Percentiles rank a stretch among this genome's conserved stretches.
Evolutionary conservation across 768 basidiomycete genomes (phyloP).

Genomic region (Boletus reticulatus): DNA sequence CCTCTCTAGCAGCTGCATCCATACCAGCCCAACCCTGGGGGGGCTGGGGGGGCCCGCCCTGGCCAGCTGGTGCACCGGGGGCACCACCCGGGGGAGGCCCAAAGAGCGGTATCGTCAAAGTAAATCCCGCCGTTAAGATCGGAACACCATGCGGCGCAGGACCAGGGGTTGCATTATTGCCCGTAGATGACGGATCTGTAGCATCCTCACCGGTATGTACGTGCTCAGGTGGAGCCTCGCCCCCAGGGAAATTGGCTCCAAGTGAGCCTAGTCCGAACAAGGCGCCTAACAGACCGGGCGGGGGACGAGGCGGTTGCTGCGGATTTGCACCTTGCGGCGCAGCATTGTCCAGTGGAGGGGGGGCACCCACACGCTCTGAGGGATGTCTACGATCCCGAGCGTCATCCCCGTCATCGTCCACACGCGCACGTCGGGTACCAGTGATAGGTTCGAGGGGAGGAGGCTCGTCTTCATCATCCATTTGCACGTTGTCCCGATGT

Average conservation of each 20-base stretch:
- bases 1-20: slow-evolving; percentile 21
- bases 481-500: slow-evolving; percentile 29
- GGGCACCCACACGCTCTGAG: slow-evolving; percentile 49
- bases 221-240: slow-evolving; percentile 22
- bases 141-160: slow-evolving; percentile 20
- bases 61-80: slow-evolving; percentile 9
- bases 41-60: background rate
- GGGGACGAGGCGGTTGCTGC: slow-evolving; percentile 19
- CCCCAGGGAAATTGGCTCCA: slow-evolving; percentile 9
- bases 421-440: slow-evolving; percentile 49
- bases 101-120: slow-evolving; percentile 36
- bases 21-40: slow-evolving; percentile 10
- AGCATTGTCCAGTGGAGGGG: slow-evolving; percentile 17
- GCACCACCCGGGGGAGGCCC: slow-evolving; percentile 18
- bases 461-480: slow-evolving; percentile 30
- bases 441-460: slow-evolving; percentile 32
- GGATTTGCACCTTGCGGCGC: slow-evolving; percentile 23
- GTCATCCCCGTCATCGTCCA: slow-evolving; percentile 61
- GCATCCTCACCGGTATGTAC: slow-evolving; percentile 28
- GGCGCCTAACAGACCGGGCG: slow-evolving; percentile 23
- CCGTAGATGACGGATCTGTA: slow-evolving; percentile 15
- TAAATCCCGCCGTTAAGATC: slow-evolving; percentile 30
- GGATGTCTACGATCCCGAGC: slow-evolving; percentile 65
- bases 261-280: slow-evolving; percentile 23
- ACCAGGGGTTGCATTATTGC: slow-evolving; percentile 24